Conservation (phyloP, 352 stramenopile genomes). For the Phytophthora nicotianae region DNA sequence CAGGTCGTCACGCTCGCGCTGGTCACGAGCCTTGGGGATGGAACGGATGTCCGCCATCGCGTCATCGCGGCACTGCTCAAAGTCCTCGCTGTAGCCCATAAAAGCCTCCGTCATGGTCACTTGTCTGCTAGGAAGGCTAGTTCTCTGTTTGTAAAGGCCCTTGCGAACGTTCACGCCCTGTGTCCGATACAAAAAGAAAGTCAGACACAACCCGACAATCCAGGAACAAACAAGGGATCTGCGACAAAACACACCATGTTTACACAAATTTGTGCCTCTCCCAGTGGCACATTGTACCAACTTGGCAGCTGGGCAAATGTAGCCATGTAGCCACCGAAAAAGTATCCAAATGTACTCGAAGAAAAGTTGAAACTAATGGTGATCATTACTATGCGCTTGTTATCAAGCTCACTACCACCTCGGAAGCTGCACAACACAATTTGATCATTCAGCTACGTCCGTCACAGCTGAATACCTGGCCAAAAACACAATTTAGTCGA, state of each 20-base stretch:
- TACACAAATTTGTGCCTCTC: slow-evolving; percentile 21
- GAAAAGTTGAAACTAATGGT: slow-evolving; percentile 2
- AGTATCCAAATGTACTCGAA: not conserved
- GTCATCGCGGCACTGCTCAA: slow-evolving; percentile 84
- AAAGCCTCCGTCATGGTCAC: slow-evolving; percentile 77
- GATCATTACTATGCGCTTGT: not conserved
- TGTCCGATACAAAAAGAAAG: slow-evolving; percentile 30
- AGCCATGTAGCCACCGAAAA: slow-evolving; percentile 9
- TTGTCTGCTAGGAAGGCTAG: slow-evolving; percentile 7
- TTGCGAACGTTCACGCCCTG: slow-evolving; percentile 8
- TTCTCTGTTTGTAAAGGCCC: slow-evolving; percentile 1
- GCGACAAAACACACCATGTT: slow-evolving; percentile 19
- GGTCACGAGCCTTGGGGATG: slow-evolving; percentile 48
- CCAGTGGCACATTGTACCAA: slow-evolving; percentile 16
- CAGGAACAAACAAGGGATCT: slow-evolving; percentile 25
- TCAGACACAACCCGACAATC: slow-evolving; percentile 46
- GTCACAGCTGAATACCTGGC: slow-evolving; percentile 9
- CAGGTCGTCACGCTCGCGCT: slow-evolving; percentile 51
- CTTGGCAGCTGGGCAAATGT: slow-evolving; percentile 9
- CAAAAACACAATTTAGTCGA: slow-evolving; percentile 79
- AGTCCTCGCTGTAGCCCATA: slow-evolving; percentile 84
- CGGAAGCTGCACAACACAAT: slow-evolving; percentile 20
- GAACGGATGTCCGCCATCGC: slow-evolving; percentile 73
- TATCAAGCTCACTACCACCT: slow-evolving; percentile 3
- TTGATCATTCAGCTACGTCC: slow-evolving; percentile 23